Conservation (phyloP, 2,329 filamentous ascomycete species). For the Pseudovirgaria hyperparasitica region DNA sequence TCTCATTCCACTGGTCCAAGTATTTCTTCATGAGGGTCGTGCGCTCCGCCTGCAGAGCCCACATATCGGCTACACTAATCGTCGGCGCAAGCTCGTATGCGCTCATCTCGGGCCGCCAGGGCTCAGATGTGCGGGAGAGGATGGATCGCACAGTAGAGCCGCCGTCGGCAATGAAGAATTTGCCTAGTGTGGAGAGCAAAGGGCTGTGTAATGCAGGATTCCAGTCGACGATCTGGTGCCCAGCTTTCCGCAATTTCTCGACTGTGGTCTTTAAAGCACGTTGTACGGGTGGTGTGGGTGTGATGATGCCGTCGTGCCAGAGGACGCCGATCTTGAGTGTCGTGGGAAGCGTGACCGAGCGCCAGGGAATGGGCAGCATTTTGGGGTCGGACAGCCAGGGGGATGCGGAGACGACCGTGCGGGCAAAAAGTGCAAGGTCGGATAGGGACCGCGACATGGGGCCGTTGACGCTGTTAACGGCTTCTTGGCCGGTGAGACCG, state of each 20-base stretch:
- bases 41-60: conserved; percentile 36
- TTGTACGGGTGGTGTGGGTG: conserved; percentile 39
- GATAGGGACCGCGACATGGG: conserved; percentile 45
- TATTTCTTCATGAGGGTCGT: conserved; percentile 29
- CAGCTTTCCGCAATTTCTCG: conserved; percentile 36
- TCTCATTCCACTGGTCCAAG: conserved; percentile 32
- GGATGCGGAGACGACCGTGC: conserved; percentile 28
- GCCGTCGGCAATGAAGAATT: conserved; percentile 39
- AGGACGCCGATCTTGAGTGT: conserved; percentile 48
- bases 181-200: conserved; percentile 34
- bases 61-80: conserved; percentile 32
- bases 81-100: conserved; percentile 31
- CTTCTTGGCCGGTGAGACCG: conserved; percentile 52
- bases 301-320: conserved; percentile 37
- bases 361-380: conserved; percentile 42
- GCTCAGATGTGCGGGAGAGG: conserved; percentile 28
- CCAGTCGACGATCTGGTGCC: conserved; percentile 46
- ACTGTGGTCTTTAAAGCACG: conserved; percentile 44
- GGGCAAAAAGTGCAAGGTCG: conserved; percentile 34
- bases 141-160: conserved; percentile 32
- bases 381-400: conserved; percentile 42
- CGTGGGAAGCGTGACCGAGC: conserved; percentile 25
- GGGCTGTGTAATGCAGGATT: conserved; percentile 39
- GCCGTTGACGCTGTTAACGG: conserved; percentile 50
- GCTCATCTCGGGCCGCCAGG: conserved; percentile 37